Base-by-base conservation (phyloP, 441 rosid genomes). In the Macaranga tanarius region DNA sequence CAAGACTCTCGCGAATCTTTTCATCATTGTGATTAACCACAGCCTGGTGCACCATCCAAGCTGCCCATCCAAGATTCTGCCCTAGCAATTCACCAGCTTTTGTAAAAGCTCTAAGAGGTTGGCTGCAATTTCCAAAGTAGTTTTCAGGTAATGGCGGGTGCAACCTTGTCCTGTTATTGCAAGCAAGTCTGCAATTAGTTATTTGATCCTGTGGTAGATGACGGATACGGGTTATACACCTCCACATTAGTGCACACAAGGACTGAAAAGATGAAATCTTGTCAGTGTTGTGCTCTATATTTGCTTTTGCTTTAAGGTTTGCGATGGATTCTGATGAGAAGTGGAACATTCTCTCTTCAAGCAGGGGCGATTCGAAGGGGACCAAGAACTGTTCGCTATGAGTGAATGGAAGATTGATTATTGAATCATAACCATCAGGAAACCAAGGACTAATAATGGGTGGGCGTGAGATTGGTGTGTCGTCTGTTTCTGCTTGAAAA, bases 251-350 rank as follows among this genome's bases (percentile, higher is more conserved):
- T 0, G 93, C 93, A 7, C 87, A 84, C 52, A 93, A 44, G 1
- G 97, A 76, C 57, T 93, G 88, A 57, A 84, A 88, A 26, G 97
- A 91, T 0, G 96, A 93, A 23, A 93, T 89, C 9, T 84, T 77
- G 47, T 10, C 67, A n/a, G 91, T 86, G 34, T 75, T 76, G 23
- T 63, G 69, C 55, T 79, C 80, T 20, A 77, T 23, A 56, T 91
- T 93, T 12, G 86, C 86, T 67, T 69, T 77, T 22, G 77, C 75
- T 83, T 93, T 91, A 54, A 93, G 82, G 62, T 23, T 62, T 0
- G 79, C 84, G 0, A 91, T 73, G 28, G 92, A 75, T 19, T 86
- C 83, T 2, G 88, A 64, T 3, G 90, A 84, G 83, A 93, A 86
- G 47, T 80, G 86, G 70, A 91, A 93, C 10, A 86, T 64, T 75